A percentile compares a stretch with the other conserved stretches of the same genome.
Evolutionary conservation across 495 filamentous ascomycete genomes (phyloP).

Genomic region (Penicillium angulare): DNA sequence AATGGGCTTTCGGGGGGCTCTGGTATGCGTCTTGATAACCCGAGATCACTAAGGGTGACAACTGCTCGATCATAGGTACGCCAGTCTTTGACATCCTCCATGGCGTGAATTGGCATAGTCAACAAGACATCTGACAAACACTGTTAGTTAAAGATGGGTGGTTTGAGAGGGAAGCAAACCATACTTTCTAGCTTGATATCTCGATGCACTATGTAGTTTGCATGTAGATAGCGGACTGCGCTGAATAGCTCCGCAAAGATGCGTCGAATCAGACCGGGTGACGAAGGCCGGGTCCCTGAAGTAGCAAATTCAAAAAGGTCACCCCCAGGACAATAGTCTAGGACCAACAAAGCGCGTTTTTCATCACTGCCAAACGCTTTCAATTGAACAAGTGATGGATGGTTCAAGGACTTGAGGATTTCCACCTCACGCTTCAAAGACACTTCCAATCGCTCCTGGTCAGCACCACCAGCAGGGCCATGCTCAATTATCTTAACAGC

Average conservation of each 20-base stretch:
- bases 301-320: conserved; percentile 93
- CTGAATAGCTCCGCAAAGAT: conserved; percentile 88
- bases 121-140: conserved; percentile 74
- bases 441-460: conserved; percentile 85
- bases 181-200: conserved; percentile 98
- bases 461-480: conserved; percentile 86
- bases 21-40: conserved; percentile 80
- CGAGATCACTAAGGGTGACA: conserved; percentile 86
- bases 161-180: conserved; percentile 22
- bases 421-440: conserved; percentile 92
- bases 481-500: conserved; percentile 95
- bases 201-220: conserved; percentile 82
- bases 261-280: conserved; percentile 68
- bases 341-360: conserved; percentile 74
- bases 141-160: background rate
- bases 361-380: conserved; percentile 83
- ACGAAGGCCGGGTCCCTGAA: conserved; percentile 58
- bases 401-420: conserved; percentile 79
- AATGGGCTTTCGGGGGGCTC: conserved; percentile 66
- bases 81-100: conserved; percentile 59
- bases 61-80: conserved; percentile 73
- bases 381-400: conserved; percentile 86
- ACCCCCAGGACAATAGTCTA: conserved; percentile 90
- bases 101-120: conserved; percentile 62
- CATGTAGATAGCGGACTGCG: conserved; percentile 84